Base-by-base conservation (phyloP, 345 rosid species). In the Rhizophora mangle region DNA sequence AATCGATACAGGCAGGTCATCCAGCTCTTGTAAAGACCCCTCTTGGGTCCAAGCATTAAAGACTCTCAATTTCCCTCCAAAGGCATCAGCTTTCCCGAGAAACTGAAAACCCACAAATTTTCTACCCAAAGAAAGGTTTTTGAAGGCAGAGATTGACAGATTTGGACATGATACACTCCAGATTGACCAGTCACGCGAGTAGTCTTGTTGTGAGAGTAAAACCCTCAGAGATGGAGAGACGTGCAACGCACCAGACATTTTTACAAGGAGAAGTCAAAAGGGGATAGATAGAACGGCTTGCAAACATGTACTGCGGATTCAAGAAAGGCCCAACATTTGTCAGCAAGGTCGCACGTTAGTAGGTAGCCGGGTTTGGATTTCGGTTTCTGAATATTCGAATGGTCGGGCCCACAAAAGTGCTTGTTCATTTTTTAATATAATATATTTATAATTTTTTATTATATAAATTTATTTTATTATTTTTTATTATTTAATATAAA, bases 1-100 rank as follows among this genome's bases (percentile, higher is more conserved):
- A 18, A 88, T 47, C 2, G 92, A 83, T 8, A 86, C 78, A 37
- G 95, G 98, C 4, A 85, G 79, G 26, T 86, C 93, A 75, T 87
- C 92, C 68, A 83, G 59, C 77, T 82, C 85, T 65, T 74, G 80
- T 60, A 77, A 56, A 21, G 77, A 46, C 75, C 78, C 83, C 53
- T 81, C 85, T 62, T 74, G 81, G 61, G 63, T 69, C 74, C 56
- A 73, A 37, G 82, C 82, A 55, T 64, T 52, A 37, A 74, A 11
- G 27, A 74, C 61, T 16, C 80, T 58, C 31, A 74, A 57, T 68
- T 6, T 62, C 55, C 71, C 78, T 65, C 70, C 74, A 47, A 82
- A 5, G 59, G 57, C 74, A 43, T 60, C 15, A 46, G 78, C 66
- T 82, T 72, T 81, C 49, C 67, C 63, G 6, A 32, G 13, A 46